These are phyloP conservation scores for Xylariaceae sp. DNA, from an alignment of 2,329 filamentous ascomycete genomes.

Conservation along the genomic window DNA sequence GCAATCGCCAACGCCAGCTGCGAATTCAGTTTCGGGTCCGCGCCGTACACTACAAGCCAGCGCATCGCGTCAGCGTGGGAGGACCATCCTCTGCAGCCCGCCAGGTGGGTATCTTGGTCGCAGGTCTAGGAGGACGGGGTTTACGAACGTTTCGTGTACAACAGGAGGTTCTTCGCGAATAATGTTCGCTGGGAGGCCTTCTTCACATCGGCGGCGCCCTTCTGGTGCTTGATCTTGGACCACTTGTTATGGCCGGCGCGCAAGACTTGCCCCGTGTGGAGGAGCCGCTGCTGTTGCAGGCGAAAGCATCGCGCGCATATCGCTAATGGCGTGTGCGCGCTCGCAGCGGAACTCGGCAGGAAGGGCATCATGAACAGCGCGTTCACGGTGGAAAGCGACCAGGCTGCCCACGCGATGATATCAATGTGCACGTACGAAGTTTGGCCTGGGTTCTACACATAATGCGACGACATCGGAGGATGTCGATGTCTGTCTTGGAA, in stretches of 20 bases:
- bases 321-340: too few relatives aligned
- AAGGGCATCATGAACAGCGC: too few relatives aligned
- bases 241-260: constrained; percentile 80
- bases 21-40: constrained; percentile 66
- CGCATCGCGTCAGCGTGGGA: constrained; percentile 7
- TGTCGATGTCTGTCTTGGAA: too few relatives aligned
- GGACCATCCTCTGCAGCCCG: background rate
- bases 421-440: too few relatives aligned
- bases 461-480: too few relatives aligned
- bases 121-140: too few relatives aligned
- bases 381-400: too few relatives aligned
- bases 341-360: too few relatives aligned
- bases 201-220: constrained; percentile 74
- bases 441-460: too few relatives aligned
- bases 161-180: constrained; percentile 65
- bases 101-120: too few relatives aligned
- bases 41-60: constrained; percentile 56
- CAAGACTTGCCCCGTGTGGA: constrained; percentile 36
- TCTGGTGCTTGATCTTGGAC: constrained; percentile 95
- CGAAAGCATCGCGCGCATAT: constrained; percentile 39
- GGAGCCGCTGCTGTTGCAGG: constrained; percentile 35
- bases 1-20: constrained; percentile 65
- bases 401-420: too few relatives aligned
- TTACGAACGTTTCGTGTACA: constrained; percentile 62
- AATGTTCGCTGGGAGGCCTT: constrained; percentile 65